Conservation (phyloP, 1,139 yeast genomes). For the Debaryomyces sp. region DNA sequence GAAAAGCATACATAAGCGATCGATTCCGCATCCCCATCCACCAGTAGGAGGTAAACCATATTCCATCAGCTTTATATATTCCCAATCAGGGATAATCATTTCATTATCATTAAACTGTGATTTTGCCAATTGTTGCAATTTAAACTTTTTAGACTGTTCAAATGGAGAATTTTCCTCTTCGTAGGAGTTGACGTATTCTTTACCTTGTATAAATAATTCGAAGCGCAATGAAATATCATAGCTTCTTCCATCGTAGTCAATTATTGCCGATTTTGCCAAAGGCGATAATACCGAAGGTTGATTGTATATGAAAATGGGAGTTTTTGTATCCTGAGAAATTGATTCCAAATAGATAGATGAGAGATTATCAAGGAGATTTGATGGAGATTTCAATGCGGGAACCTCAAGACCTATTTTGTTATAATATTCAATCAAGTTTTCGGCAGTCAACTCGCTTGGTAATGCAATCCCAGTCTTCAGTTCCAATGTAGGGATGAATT, state of each 20-base stretch:
- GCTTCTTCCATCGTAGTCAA: constrained; percentile 26
- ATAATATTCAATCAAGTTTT: constrained; percentile 42
- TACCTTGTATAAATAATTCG: constrained; percentile 79
- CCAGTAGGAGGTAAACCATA: constrained; percentile 98
- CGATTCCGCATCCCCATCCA: constrained; percentile 97
- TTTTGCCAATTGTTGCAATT: constrained; percentile 53
- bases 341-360: constrained; percentile 70
- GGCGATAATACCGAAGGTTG: constrained; percentile 91
- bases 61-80: constrained; percentile 75
- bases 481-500: constrained; percentile 63
- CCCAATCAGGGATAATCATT: constrained; percentile 69
- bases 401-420: constrained; percentile 26
- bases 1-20: constrained; percentile 80
- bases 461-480: constrained; percentile 42
- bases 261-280: constrained; percentile 65
- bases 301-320: constrained; percentile 76
- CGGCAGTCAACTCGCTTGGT: constrained; percentile 42
- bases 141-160: constrained; percentile 63
- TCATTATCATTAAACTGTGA: constrained; percentile 59
- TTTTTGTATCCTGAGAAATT: constrained; percentile 34
- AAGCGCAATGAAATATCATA: constrained; percentile 67
- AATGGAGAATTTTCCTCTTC: constrained; percentile 94
- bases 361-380: constrained; percentile 65
- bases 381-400: constrained; percentile 53
- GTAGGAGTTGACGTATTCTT: constrained; percentile 89